These are phyloP conservation scores for Euphrasia arctica DNA, from an alignment of 305 asterid genomes.

Conservation along the genomic window DNA sequence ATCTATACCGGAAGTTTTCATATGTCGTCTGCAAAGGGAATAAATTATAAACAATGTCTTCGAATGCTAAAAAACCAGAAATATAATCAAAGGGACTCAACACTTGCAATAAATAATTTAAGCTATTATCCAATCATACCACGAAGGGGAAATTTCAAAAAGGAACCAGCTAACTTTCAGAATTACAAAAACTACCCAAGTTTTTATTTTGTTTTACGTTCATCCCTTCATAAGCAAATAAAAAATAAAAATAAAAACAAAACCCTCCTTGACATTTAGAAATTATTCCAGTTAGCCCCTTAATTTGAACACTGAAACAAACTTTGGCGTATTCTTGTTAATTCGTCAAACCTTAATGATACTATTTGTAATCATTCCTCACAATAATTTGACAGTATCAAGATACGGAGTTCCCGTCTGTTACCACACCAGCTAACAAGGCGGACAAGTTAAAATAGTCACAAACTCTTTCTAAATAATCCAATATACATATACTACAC, in stretches of 20 bases:
- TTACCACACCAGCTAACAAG: slow-evolving; percentile 6
- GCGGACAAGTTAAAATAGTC: slow-evolving; percentile 12
- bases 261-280: background rate
- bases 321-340: background rate
- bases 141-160: background rate
- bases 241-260: too few species aligned
- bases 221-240: background rate
- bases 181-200: too few species aligned
- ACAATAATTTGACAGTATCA: background rate
- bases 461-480: slow-evolving; percentile 13
- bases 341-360: background rate
- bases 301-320: background rate
- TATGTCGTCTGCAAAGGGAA: slow-evolving; percentile 76
- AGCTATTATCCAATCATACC: background rate
- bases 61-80: background rate
- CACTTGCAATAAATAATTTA: slow-evolving; percentile 24
- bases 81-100: slow-evolving; percentile 8
- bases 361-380: background rate
- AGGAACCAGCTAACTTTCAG: too few species aligned
- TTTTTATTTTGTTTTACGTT: too few species aligned
- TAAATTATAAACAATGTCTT: background rate
- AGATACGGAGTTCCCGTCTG: background rate
- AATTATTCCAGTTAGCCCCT: background rate
- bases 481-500: background rate
- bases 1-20: slow-evolving; percentile 87